Evolutionary conservation across 306 rosid species (phyloP).

Genomic region (Vigna trinervia): DNA sequence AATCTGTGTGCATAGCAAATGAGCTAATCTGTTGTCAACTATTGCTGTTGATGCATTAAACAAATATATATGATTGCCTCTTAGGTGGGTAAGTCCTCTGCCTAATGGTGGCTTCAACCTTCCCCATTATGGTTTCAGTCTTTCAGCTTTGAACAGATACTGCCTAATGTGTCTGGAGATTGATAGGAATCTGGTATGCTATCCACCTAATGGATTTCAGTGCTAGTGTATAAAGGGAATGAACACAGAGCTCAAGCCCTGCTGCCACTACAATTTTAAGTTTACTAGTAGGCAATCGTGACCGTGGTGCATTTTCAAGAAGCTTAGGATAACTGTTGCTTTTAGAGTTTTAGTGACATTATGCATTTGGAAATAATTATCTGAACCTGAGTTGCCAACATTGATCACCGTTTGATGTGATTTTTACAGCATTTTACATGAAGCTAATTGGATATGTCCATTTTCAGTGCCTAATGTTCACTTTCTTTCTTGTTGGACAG

Average conservation of each 20-base stretch:
- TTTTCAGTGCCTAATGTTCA: conserved; percentile 37
- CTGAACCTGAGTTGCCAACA: background rate
- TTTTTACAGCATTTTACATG: conserved; percentile 14
- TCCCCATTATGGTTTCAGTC: conserved; percentile 24
- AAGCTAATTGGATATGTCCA: background rate
- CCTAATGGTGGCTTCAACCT: background rate
- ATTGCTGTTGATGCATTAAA: background rate
- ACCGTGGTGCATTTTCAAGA: conserved; percentile 17
- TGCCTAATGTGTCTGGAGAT: background rate
- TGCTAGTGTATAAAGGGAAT: conserved; percentile 2
- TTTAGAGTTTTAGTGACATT: conserved; percentile 7
- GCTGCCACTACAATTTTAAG: background rate
- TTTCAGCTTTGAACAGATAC: conserved; percentile 8
- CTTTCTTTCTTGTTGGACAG: conserved; percentile 54
- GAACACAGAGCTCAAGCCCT: background rate
- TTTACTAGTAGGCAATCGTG: background rate
- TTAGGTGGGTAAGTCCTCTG: background rate
- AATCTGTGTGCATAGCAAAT: conserved; percentile 5
- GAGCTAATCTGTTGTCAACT: background rate
- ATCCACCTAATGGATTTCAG: conserved; percentile 2
- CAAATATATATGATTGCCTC: background rate
- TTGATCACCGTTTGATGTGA: conserved; percentile 23
- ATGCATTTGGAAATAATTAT: conserved; percentile 35
- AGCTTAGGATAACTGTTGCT: background rate
- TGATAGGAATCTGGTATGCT: conserved; percentile 20